Conservation (phyloP, 768 basidiomycete genomes). For the Suillus hirtellus region DNA sequence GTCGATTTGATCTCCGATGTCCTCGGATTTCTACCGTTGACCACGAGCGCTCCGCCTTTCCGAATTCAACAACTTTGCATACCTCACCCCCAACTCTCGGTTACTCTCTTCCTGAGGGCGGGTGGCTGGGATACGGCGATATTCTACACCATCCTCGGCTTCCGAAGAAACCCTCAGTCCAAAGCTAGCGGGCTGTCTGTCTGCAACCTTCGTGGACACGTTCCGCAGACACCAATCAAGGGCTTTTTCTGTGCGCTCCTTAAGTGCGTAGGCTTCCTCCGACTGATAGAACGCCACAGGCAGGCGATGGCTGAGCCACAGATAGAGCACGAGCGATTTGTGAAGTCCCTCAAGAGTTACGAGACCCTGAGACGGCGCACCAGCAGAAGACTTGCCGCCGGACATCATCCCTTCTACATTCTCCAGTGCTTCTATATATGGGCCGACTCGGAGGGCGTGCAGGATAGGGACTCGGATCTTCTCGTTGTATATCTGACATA, state of each 20-base stretch:
- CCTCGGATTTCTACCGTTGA: not conserved
- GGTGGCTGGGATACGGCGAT: slow-evolving; percentile 17
- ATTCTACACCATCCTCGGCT: slow-evolving; percentile 19
- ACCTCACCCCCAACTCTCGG: not conserved
- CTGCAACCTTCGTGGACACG: slow-evolving; percentile 30
- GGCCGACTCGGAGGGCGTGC: slow-evolving; percentile 21
- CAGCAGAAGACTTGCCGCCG: slow-evolving; percentile 3
- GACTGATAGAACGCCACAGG: slow-evolving; percentile 66
- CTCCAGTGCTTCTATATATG: slow-evolving; percentile 23
- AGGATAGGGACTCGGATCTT: slow-evolving; percentile 24
- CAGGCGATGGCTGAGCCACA: slow-evolving; percentile 81
- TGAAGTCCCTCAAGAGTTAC: slow-evolving; percentile 72
- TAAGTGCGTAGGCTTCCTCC: slow-evolving; percentile 49
- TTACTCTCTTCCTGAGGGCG: not conserved
- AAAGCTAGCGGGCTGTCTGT: not conserved
- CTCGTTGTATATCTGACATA: slow-evolving; percentile 36
- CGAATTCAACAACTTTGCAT: slow-evolving; percentile 3
- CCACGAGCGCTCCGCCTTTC: not conserved
- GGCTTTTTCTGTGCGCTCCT: slow-evolving; percentile 61
- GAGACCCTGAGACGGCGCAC: slow-evolving; percentile 17
- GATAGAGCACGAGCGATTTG: slow-evolving; percentile 71
- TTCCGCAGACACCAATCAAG: slow-evolving; percentile 63
- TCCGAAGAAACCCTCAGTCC: not conserved
- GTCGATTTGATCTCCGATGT: not conserved
- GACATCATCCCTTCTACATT: slow-evolving; percentile 28